Evolutionary conservation across 495 filamentous ascomycete species (phyloP), one percentile per base, ranked within the genome.

Genomic region (Penicillium steckii): DNA sequence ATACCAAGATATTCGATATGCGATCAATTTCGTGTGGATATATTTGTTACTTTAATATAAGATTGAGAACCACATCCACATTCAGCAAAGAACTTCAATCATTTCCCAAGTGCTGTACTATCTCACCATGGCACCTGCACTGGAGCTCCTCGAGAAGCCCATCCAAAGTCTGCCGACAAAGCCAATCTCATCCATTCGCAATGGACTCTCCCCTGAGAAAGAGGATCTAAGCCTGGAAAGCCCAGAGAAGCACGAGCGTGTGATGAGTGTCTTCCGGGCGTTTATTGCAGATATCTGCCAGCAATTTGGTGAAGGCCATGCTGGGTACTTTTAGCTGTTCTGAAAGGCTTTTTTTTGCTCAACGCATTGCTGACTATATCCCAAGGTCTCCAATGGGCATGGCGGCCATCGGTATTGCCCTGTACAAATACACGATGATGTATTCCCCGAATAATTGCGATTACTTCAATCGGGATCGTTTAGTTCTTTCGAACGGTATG

Each of bases 371-470:
- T 7, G 5, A 35, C 32, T 35, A 35, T 35, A 3, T 35, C 32
- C 9, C 32, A 35, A 10, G 32, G 3, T 7, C 37, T 10, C 37
- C 37, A 4, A 41, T 41, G 37, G 37, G 37, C 6, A 88, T 95
- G 89, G 90, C 89, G 56, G 87, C 90, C 33, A 80, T 88, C 61
- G 84, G 89, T 67, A 89, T 93, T 76, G 85, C 93, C 56, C 83
- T 95, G 50, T 95, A 85, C 72, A 90, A 90, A 77, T 87, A 86
- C 66, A 85, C 91, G 77, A 88, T 95, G 90, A 89, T 68, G 48
- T 94, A 91, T 77, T 94, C 93, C 80, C 90, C 90, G 41, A 89
- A 89, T 79, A 92, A 90, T 77, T 86, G 89, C 37, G 76, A 89
- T 41, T 95, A 88, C 88, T 59, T 89, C 60, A 92, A 93, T 77